Evolutionary conservation across 495 filamentous ascomycete genomes (phyloP).

Genomic region (Aspergillus sparsus): DNA sequence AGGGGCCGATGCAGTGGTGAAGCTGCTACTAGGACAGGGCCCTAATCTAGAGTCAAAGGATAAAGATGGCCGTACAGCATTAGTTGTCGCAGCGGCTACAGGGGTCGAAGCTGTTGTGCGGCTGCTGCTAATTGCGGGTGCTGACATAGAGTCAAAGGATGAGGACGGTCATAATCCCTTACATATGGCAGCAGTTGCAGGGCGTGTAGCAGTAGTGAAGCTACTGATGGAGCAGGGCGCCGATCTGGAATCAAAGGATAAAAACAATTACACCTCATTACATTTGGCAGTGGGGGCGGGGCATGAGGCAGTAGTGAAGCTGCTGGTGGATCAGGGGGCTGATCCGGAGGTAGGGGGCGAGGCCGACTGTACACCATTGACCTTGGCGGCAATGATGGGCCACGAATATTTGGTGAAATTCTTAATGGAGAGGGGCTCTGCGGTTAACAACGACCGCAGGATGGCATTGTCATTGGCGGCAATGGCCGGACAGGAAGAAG

Average conservation of each 20-base stretch:
- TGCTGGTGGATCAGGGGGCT: slow-evolving; percentile 1
- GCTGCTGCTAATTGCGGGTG: neutral
- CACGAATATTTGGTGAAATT: no score
- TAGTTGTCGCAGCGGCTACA: neutral
- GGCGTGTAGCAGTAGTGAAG: neutral
- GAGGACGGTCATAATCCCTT: neutral
- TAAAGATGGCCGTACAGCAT: neutral
- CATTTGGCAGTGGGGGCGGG: neutral
- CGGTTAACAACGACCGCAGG: no score
- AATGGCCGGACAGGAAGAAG: no score
- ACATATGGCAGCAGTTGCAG: neutral
- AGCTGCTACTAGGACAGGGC: neutral
- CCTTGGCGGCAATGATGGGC: no score
- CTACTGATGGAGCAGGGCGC: neutral
- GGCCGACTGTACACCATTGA: no score
- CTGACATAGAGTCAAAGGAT: neutral
- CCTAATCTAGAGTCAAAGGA: neutral
- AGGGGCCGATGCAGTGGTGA: neutral
- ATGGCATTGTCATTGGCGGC: no score
- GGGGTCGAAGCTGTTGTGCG: neutral
- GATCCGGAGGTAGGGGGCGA: no score
- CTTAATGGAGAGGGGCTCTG: no score
- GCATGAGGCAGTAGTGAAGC: neutral
- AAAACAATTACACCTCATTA: neutral
- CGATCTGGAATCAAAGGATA: neutral